These are phyloP conservation scores for Nakazawaea holstii DNA, from an alignment of 805 yeast species.

Conservation along the genomic window DNA sequence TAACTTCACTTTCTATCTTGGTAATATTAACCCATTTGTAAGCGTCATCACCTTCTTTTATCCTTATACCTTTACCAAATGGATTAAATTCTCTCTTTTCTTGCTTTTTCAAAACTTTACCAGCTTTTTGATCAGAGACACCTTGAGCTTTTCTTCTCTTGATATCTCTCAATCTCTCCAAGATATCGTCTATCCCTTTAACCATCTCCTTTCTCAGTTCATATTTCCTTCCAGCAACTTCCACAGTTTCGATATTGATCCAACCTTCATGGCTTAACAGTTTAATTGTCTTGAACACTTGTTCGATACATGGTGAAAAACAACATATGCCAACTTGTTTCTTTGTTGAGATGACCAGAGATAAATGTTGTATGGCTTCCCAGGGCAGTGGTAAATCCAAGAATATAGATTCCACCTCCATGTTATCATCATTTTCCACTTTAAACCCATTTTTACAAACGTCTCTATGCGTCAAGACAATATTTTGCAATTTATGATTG, in stretches of 20 bases:
- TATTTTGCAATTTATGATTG: constrained; percentile 55
- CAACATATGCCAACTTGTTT: constrained; percentile 76
- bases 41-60: constrained; percentile 80
- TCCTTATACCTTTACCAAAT: constrained; percentile 83
- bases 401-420: constrained; percentile 73
- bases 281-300: constrained; percentile 81
- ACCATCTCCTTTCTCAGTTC: constrained; percentile 90
- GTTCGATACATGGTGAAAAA: constrained; percentile 97
- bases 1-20: constrained; percentile 76
- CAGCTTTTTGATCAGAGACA: constrained; percentile 36
- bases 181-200: constrained; percentile 71
- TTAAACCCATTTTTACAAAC: constrained; percentile 86
- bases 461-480: constrained; percentile 76
- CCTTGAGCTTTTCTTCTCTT: constrained; percentile 66
- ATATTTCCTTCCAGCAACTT: constrained; percentile 77
- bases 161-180: constrained; percentile 75
- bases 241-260: constrained; percentile 87
- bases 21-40: constrained; percentile 85
- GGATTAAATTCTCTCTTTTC: constrained; percentile 59
- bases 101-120: constrained; percentile 8
- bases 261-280: constrained; percentile 74
- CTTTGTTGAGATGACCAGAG: constrained; percentile 46
- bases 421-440: constrained; percentile 29
- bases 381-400: constrained; percentile 96
- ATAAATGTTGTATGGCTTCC: constrained; percentile 82